Conservation (phyloP, 768 basidiomycete species). For the Collybia sp. region DNA sequence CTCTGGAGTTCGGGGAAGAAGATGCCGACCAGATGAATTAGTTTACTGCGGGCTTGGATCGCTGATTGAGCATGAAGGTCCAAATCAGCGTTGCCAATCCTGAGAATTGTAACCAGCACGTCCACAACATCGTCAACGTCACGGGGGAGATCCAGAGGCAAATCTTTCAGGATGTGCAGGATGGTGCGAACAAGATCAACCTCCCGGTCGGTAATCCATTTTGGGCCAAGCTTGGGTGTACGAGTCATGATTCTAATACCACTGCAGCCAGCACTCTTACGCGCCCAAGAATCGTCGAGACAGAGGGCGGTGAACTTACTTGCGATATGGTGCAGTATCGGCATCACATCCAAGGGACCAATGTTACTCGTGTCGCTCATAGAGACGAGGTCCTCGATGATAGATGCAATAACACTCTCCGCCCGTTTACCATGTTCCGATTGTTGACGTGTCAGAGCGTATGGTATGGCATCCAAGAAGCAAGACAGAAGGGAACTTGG, state of each 20-base stretch:
- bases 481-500: slow-evolving; percentile 58
- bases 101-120: slow-evolving; percentile 65
- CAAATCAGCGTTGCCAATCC: slow-evolving; percentile 49
- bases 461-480: slow-evolving; percentile 78
- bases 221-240: slow-evolving; percentile 64
- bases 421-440: slow-evolving; percentile 56
- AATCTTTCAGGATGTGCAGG: slow-evolving; percentile 89
- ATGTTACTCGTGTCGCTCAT: slow-evolving; percentile 45
- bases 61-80: slow-evolving; percentile 41
- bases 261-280: slow-evolving; percentile 84
- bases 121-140: slow-evolving; percentile 76
- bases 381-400: slow-evolving; percentile 64
- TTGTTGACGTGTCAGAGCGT: slow-evolving; percentile 67
- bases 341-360: slow-evolving; percentile 50
- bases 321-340: slow-evolving; percentile 77
- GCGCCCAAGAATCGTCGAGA: slow-evolving; percentile 85
- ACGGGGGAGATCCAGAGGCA: slow-evolving; percentile 83
- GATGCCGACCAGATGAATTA: slow-evolving; percentile 71
- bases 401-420: slow-evolving; percentile 50
- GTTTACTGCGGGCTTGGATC: slow-evolving; percentile 42
- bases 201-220: slow-evolving; percentile 84
- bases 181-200: slow-evolving; percentile 88
- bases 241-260: slow-evolving; percentile 80
- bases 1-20: slow-evolving; percentile 88
- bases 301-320: slow-evolving; percentile 82